Conservation (phyloP, 2,329 filamentous ascomycete species). For the Cercospora canescens region DNA sequence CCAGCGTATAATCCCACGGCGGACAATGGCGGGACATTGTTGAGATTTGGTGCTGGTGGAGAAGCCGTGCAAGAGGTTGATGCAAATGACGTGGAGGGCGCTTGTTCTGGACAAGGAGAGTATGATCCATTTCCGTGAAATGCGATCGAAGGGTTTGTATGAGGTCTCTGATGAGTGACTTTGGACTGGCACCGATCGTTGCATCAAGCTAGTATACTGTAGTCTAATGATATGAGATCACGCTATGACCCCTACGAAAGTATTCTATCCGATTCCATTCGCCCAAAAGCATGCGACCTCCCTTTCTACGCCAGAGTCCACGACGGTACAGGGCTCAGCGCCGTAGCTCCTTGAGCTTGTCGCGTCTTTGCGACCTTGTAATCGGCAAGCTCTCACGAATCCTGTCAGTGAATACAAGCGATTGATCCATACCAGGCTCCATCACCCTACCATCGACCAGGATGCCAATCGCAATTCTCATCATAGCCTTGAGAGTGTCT, state of each 20-base stretch:
- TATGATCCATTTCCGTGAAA: neutral
- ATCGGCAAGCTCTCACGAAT: neutral
- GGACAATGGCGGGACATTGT: slow-evolving; percentile 15
- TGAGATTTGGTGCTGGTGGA: slow-evolving; percentile 25
- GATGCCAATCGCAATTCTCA: neutral
- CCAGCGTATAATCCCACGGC: slow-evolving; percentile 29
- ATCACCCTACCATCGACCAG: neutral
- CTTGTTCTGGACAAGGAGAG: slow-evolving; percentile 13
- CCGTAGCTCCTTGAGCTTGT: neutral
- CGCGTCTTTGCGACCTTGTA: neutral
- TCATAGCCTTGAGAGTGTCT: neutral
- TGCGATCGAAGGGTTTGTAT: neutral
- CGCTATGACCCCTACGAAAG: too few species aligned
- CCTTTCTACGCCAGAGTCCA: too few species aligned
- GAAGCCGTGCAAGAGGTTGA: slow-evolving; percentile 22
- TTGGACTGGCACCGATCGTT: too few species aligned
- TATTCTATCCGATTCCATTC: too few species aligned
- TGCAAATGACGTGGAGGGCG: slow-evolving; percentile 20
- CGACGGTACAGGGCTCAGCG: too few species aligned
- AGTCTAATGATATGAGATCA: too few species aligned
- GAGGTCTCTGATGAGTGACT: neutral
- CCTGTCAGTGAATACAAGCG: neutral
- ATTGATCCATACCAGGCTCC: neutral
- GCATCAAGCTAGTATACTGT: too few species aligned
- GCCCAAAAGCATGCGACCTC: too few species aligned